Evolutionary conservation across 495 filamentous ascomycete species (phyloP), one percentile per base, ranked within the genome.

Genomic region (Hypomontagnella submonticulosa): DNA sequence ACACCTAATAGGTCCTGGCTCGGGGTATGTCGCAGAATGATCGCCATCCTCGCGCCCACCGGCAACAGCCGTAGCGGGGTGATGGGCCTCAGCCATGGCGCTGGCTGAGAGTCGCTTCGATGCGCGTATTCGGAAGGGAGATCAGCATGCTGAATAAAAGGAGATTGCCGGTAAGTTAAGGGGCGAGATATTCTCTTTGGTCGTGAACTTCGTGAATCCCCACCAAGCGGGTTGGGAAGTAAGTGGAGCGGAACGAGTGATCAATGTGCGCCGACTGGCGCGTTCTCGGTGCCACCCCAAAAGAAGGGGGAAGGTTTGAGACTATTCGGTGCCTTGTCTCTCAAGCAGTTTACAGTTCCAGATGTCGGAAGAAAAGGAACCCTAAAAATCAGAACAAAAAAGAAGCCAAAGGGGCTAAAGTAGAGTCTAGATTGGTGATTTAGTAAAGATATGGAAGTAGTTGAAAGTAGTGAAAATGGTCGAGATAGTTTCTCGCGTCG

Each of bases 1-100:
- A 78, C 94, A 98, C 43, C 63, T 65, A 60, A 74, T 44, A 41
- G 58, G 33, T 7, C 68, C 58, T 44, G 59, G 61, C 50, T 71
- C 71, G 38, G 57, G 58, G 27, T 51, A 51, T 20, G 62, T 43
- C 2, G 57, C 61, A 15, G 69, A 44, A 10, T 20, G 38, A 53
- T 57, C 51, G 23, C 52, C 57, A 33, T 53, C 23, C 36, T 69
- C 66, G 56, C 65, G 48, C 41, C 57, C 66, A 15, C 7, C 60
- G 38, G 55, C 44, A 63, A 15, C 54, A 61, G n/a, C 66, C 19
- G 52, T 36, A 16, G 40, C 42, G 30, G 59, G 37, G 32, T 59
- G 62, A 58, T 57, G 53, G 20, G 53, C 44, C 27, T 72, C 66
- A 57, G 71, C 69, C 71, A 74, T 74, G 49, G 40, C 43, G 51